Percentiles rank a stretch among this genome's conserved stretches.
phyloP scores from a whole-genome alignment of 306 rosid genomes.

The Inga oerstediana region DNA sequence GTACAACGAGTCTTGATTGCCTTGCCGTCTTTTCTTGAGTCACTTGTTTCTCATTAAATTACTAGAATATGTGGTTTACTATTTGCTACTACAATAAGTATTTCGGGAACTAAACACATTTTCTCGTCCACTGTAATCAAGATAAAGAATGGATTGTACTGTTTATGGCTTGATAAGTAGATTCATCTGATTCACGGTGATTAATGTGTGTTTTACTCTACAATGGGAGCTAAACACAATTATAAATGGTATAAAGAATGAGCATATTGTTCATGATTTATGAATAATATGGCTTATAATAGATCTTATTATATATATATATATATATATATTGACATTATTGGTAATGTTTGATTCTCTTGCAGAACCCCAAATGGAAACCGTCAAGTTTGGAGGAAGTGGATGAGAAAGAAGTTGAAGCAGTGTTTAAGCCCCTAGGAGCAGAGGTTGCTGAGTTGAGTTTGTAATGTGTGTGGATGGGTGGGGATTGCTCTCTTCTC shows the following conservation, averaged over 20 bases:
- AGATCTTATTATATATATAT: background rate
- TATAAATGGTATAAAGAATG: background rate
- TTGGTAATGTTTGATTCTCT: background rate
- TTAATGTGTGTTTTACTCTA: background rate
- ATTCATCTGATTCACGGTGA: background rate
- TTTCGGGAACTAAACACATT: background rate
- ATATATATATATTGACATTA: background rate
- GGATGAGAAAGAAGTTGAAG: slow-evolving; percentile 59
- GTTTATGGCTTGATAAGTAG: background rate
- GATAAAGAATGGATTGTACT: background rate
- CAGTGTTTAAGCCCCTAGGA: slow-evolving; percentile 65
- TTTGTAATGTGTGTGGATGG: slow-evolving; percentile 35
- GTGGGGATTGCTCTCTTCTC: background rate
- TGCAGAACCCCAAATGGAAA: slow-evolving; percentile 92
- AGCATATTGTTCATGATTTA: background rate
- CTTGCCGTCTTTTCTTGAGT: background rate
- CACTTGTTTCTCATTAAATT: background rate
- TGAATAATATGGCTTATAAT: background rate
- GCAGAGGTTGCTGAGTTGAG: slow-evolving; percentile 53
- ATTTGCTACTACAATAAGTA: background rate
- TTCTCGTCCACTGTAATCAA: background rate
- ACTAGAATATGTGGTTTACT: slow-evolving; percentile 9
- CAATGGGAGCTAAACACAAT: background rate
- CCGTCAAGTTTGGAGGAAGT: slow-evolving; percentile 78
- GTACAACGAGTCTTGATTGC: background rate